A percentile compares a stretch with the other conserved stretches of the same genome.
Conservation (phyloP, 345 rosid species). For the Theobroma cacao region DNA sequence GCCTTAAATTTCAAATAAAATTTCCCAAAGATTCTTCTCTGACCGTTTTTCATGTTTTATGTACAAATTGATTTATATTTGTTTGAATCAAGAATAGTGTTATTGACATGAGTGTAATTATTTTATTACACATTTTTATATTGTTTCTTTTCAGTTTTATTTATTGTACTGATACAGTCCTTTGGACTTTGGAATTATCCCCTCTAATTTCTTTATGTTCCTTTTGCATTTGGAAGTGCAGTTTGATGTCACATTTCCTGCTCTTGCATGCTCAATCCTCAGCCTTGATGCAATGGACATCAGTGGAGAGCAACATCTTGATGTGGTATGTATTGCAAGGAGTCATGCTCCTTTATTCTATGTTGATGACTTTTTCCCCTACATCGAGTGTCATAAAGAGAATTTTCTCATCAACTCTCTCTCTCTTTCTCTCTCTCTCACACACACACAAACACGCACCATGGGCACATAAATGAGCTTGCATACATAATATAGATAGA, state of each 20-base stretch:
- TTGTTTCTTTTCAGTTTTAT: neutral
- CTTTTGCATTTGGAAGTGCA: conserved; percentile 35
- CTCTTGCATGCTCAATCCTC: conserved; percentile 85
- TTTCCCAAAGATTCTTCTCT: conserved; percentile 8
- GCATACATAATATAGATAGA: neutral
- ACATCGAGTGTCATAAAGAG: neutral
- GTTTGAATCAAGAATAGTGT: neutral
- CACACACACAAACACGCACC: neutral
- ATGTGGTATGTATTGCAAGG: conserved; percentile 60
- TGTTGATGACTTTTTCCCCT: neutral
- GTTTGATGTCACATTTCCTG: conserved; percentile 93
- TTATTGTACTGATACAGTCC: neutral
- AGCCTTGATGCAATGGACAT: conserved; percentile 98
- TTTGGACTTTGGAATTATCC: neutral
- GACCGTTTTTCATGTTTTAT: neutral
- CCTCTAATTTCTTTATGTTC: neutral
- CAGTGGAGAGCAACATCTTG: conserved; percentile 97
- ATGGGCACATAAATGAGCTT: neutral
- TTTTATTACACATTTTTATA: neutral
- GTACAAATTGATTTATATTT: neutral
- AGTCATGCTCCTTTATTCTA: neutral
- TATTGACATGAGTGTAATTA: neutral
- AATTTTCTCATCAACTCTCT: neutral
- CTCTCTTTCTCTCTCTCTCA: neutral
- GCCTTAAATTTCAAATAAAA: neutral